A percentile compares a stretch with the other conserved stretches of the same genome.
Conservation (phyloP, 2,329 filamentous ascomycete species). For the Colletotrichum abscissum region DNA sequence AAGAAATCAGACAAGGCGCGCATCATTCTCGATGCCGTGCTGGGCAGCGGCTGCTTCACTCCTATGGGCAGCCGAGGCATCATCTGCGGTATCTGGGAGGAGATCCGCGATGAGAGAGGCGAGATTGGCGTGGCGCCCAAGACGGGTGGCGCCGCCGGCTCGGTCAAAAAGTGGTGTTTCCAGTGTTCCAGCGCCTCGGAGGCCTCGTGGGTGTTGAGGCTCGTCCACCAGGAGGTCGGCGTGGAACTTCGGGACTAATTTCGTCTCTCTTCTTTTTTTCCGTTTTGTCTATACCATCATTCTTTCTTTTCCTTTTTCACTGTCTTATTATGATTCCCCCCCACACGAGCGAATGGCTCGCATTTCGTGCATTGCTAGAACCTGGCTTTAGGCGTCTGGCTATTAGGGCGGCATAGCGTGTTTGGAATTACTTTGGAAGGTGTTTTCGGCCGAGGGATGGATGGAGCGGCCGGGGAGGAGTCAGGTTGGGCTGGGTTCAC, state of each 20-base stretch:
- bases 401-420: slow-evolving; percentile 25
- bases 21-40: slow-evolving; percentile 82
- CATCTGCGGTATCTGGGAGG: slow-evolving; percentile 89
- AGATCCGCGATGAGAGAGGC: slow-evolving; percentile 72
- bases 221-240: slow-evolving; percentile 70
- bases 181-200: slow-evolving; percentile 65
- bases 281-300: slow-evolving; percentile 5
- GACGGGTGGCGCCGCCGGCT: slow-evolving; percentile 63
- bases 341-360: slow-evolving; percentile 18
- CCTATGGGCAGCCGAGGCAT: slow-evolving; percentile 87
- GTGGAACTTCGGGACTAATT: slow-evolving; percentile 53
- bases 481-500: not conserved
- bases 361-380: slow-evolving; percentile 12
- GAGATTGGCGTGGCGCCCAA: slow-evolving; percentile 63
- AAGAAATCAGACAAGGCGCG: slow-evolving; percentile 68
- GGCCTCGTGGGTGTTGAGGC: slow-evolving; percentile 66
- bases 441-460: not conserved
- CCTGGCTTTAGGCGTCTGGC: slow-evolving; percentile 12
- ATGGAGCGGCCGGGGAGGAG: no score
- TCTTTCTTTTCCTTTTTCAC: not conserved
- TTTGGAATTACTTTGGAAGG: not conserved
- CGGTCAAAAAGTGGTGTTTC: slow-evolving; percentile 73
- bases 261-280: not conserved
- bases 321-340: slow-evolving; percentile 32
- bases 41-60: slow-evolving; percentile 87